phyloP scores from a whole-genome alignment of 164 flowering plant genomes.

The grape (Vitis vinifera) region ASM3070453v1 NC_081812.1:368001-368500 shows the following conservation, averaged over 20 bases:
- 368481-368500: too few relatives aligned
- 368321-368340: too few relatives aligned
- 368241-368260: not conserved
- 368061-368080: constrained; percentile 29
- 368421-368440: too few relatives aligned
- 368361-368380: too few relatives aligned
- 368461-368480: too few relatives aligned
- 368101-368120: constrained; percentile 57
- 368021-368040: constrained; percentile 58
- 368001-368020: constrained; percentile 66
- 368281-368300: too few relatives aligned
- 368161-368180: constrained; percentile 51
- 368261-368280: not conserved
- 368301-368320: too few relatives aligned
- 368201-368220: not conserved
- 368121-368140: constrained; percentile 53
- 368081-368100: constrained; percentile 50
- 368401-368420: too few relatives aligned
- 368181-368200: constrained; percentile 71
- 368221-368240: not conserved
- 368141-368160: constrained; percentile 26
- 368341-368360: too few relatives aligned
- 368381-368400: too few relatives aligned
- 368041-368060: constrained; percentile 54
- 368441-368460: too few relatives aligned